Evolutionary conservation across 129 eudicot species (phyloP), one percentile per base, ranked within the genome.

Genomic region (Flaveria bidentis): DNA sequence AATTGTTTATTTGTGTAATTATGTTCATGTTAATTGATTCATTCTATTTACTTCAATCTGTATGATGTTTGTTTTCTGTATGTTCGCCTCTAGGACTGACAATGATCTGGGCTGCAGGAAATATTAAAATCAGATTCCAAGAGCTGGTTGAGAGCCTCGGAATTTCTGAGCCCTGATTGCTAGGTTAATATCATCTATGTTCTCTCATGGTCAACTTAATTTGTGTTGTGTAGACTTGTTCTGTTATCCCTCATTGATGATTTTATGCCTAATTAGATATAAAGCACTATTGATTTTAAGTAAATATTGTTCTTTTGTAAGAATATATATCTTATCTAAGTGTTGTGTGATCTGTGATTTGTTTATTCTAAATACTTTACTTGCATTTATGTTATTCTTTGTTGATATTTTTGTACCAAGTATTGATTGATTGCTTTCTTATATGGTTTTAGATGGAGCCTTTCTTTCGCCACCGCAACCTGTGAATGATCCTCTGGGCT

Each of bases 121-220:
- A 61, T 75, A 17, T 83, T 42, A 76, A 36, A 80, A 81, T 88
- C 91, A 84, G 80, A 80, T 83, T 84, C 84, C 87, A 92, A 87
- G 90, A 85, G 92, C 92, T 86, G 91, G 91, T 89, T 89, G 91
- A 89, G 89, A 87, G 89, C 88, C 88, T 85, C 86, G 88, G 89
- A 86, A 82, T 85, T 80, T 83, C 86, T 82, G 56, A 78, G 77
- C 86, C 86, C 85, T 77, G 86, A 39, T 64, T 77, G 63, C 82
- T 92, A 87, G 96, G 91, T 89, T 78, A 83, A 80, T 85, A 82
- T 85, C 92, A 84, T 75, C 69, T 78, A 83, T 76, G 85, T 79
- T 85, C 82, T 81, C 82, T 78, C 36, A 51, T 81, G 79, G 82
- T 79, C 68, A 67, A 71, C 75, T 71, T 80, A 58, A 47, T 76